phyloP scores from a whole-genome alignment of 495 filamentous ascomycete genomes.

The Pyronema domesticum region DNA sequence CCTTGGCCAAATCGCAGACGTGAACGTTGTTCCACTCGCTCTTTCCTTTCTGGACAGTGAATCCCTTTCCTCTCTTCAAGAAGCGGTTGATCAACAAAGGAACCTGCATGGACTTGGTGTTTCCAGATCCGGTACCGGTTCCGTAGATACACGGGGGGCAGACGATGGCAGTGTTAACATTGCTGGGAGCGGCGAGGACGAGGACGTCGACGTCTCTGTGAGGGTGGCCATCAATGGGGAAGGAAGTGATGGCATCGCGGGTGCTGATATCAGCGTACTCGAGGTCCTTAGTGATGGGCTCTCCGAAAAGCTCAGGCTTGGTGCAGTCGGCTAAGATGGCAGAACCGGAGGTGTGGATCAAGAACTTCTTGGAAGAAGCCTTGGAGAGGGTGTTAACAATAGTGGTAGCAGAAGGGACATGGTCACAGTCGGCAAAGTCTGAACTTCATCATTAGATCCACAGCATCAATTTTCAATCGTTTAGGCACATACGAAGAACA shows the following conservation, averaged over 20 bases:
- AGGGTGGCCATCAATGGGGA: constrained; percentile 35
- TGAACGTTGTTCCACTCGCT: constrained; percentile 60
- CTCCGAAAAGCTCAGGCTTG: constrained; percentile 29
- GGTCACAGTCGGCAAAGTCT: constrained; percentile 40
- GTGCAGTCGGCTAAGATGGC: constrained; percentile 32
- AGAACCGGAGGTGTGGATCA: constrained; percentile 48
- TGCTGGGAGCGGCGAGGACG: constrained; percentile 25
- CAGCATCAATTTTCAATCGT: no score
- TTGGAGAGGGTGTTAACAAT: constrained; percentile 32
- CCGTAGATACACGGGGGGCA: constrained; percentile 71
- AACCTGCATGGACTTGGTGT: constrained; percentile 48
- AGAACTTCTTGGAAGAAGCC: constrained; percentile 7
- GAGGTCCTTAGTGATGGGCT: constrained; percentile 32
- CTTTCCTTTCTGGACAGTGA: constrained; percentile 45
- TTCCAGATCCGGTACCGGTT: constrained; percentile 48
- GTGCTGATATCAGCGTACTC: constrained; percentile 41
- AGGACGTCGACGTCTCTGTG: constrained; percentile 48
- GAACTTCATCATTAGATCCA: neutral
- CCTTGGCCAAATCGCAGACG: constrained; percentile 48
- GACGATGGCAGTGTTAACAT: constrained; percentile 50
- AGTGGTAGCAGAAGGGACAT: constrained; percentile 32
- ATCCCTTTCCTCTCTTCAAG: constrained; percentile 43
- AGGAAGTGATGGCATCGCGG: constrained; percentile 31
- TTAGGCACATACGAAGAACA: constrained; percentile 33
- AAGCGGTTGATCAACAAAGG: constrained; percentile 38